A percentile compares a stretch with the other conserved stretches of the same genome.
phyloP scores from a whole-genome alignment of 345 rosid species.

The Ceriops tagal region DNA sequence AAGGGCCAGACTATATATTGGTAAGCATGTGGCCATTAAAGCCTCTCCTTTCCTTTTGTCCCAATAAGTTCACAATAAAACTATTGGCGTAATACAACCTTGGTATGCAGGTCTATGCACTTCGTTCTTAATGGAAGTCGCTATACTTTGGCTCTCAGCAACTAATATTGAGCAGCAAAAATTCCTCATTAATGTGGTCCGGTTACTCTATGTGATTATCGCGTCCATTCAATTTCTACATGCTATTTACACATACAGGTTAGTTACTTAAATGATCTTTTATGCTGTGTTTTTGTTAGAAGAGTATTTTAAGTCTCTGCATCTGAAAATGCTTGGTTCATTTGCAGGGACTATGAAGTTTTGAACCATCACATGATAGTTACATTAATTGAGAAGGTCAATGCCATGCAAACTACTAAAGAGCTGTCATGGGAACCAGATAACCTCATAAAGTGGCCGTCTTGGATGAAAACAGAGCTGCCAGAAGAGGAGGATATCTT shows the following conservation, averaged over 20 bases:
- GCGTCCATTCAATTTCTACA: slow-evolving; percentile 55
- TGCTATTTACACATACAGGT: slow-evolving; percentile 73
- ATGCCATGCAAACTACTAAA: slow-evolving; percentile 40
- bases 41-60: neutral
- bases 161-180: slow-evolving; percentile 45
- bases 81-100: neutral
- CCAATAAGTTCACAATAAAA: neutral
- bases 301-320: neutral
- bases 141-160: slow-evolving; percentile 37
- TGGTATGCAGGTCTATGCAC: slow-evolving; percentile 47
- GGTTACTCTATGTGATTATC: slow-evolving; percentile 39
- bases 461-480: slow-evolving; percentile 64
- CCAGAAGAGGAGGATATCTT: slow-evolving; percentile 46
- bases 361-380: slow-evolving; percentile 61
- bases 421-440: slow-evolving; percentile 39
- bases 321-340: neutral
- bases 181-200: slow-evolving; percentile 37
- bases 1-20: slow-evolving; percentile 68
- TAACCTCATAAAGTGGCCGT: slow-evolving; percentile 52
- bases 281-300: neutral
- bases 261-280: neutral
- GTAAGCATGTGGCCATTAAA: slow-evolving; percentile 27
- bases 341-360: slow-evolving; percentile 66
- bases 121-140: slow-evolving; percentile 54
- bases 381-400: slow-evolving; percentile 58